Percentiles rank a stretch among this genome's conserved stretches.
Evolutionary conservation across 306 rosid species (phyloP).

Genomic region (Dalbergia oliveri): DNA sequence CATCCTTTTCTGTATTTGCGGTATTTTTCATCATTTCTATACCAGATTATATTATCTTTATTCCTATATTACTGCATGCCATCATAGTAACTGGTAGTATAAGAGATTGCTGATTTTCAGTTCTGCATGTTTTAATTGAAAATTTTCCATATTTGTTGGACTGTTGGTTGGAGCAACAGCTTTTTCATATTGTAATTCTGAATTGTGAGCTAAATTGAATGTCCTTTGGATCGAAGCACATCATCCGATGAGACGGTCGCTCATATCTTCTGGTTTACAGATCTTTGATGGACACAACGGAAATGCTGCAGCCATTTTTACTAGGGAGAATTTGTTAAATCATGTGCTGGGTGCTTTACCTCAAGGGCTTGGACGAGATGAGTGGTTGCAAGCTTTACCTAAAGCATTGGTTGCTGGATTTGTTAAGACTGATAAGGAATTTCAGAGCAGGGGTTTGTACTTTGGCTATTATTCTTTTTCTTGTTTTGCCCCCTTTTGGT

Average conservation of each 20-base stretch:
- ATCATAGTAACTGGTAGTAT: background rate
- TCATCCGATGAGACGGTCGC: slow-evolving; percentile 31
- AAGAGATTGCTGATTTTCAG: slow-evolving; percentile 25
- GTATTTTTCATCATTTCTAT: slow-evolving; percentile 52
- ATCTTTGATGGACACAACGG: slow-evolving; percentile 99
- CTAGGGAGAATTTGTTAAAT: slow-evolving; percentile 83
- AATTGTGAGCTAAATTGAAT: slow-evolving; percentile 31
- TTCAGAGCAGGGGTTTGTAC: slow-evolving; percentile 80
- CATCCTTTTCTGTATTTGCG: slow-evolving; percentile 88
- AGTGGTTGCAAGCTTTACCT: slow-evolving; percentile 97
- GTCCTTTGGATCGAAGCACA: slow-evolving; percentile 37
- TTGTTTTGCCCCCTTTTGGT: background rate
- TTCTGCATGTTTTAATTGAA: slow-evolving; percentile 29
- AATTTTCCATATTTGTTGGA: slow-evolving; percentile 4
- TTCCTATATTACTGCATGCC: slow-evolving; percentile 18
- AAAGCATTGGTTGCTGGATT: slow-evolving; percentile 97
- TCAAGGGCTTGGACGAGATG: slow-evolving; percentile 85
- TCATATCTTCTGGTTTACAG: slow-evolving; percentile 58
- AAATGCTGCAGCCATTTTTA: slow-evolving; percentile 90
- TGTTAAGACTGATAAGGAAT: slow-evolving; percentile 97
- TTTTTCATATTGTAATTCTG: slow-evolving; percentile 30
- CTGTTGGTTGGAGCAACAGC: slow-evolving; percentile 21
- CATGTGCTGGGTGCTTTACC: slow-evolving; percentile 93
- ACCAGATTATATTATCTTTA: slow-evolving; percentile 25
- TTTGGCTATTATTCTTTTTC: slow-evolving; percentile 20